Base-by-base conservation (phyloP, 352 stramenopile genomes). In the Pseudoperonospora humuli region DNA sequence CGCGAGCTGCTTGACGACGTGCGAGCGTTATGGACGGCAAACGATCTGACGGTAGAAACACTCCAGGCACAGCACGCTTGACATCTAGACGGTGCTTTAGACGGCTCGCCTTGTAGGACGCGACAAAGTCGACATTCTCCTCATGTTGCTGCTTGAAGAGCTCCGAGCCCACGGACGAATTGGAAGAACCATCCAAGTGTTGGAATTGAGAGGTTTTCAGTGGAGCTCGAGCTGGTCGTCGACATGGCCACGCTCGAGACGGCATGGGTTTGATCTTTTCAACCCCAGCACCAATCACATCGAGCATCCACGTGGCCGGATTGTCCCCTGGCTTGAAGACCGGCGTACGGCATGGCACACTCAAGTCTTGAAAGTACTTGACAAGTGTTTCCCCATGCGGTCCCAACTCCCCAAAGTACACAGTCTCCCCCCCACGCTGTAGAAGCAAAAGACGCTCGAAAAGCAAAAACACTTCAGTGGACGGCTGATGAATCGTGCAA, bases 271-370 rank as follows among this genome's bases (percentile, higher is more conserved):
- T 57, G 40, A 23, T 25, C 34, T 61, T 65, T 49, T 61, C 57
- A n/a, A 73, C 50, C 29, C 62, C 73, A 35, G 75, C 68, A 29
- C 65, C 65, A 40, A 82, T 76, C 7, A 67, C 62, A 28, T 84
- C 67, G 5, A 96, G 60, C 70, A 96, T 93, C 83, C 82, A 96
- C 5, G 85, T 88, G 7, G 83, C 79, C 17, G 85, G 81, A 26
- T 96, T 95, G 45, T 86, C 70, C 29, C 74, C 75, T 39, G 46
- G 50, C 13, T 69, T 67, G 39, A 95, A 87, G 7, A 20, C 37
- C 5, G 57, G 33, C 2, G 56, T 49, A 37, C 37, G 42, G 27
- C 41, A 42, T n/a, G 49, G 49, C 2, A 64, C 17, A 28, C 25
- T 36, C 41, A 41, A 63, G 45, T 41, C 85, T 81, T 78, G 50